Percentiles rank a stretch among this genome's conserved stretches.
Conservation (phyloP, 2,329 filamentous ascomycete species). For the Nemania sp. region DNA sequence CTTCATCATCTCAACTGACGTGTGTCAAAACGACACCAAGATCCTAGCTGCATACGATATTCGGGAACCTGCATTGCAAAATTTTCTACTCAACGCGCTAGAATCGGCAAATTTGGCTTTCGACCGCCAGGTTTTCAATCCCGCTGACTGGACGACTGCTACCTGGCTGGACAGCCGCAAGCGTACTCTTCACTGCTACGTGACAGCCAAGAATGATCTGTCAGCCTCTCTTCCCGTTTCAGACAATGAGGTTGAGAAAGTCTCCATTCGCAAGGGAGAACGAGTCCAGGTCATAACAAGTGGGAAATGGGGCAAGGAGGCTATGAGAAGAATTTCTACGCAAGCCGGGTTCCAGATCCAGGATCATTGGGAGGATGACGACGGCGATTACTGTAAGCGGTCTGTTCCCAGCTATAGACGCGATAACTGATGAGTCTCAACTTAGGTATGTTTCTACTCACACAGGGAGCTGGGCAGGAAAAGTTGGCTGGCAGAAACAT, state of each 20-base stretch:
- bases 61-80: background rate
- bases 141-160: constrained; percentile 3
- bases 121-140: background rate
- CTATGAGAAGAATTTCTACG: background rate
- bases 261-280: constrained; percentile 3
- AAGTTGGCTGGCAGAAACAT: too few species aligned
- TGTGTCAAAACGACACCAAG: constrained; percentile 8
- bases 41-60: background rate
- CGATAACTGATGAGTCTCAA: too few species aligned
- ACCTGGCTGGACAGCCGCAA: constrained; percentile 3
- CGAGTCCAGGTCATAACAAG: background rate
- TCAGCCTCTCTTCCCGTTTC: background rate
- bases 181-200: background rate
- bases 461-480: too few species aligned
- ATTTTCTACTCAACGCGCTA: constrained; percentile 4
- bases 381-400: constrained; percentile 12
- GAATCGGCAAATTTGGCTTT: constrained; percentile 2
- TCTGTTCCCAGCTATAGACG: background rate
- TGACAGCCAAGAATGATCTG: background rate
- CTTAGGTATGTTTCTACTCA: too few species aligned
- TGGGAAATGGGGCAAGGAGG: constrained; percentile 14
- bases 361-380: constrained; percentile 4
- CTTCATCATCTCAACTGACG: constrained; percentile 14
- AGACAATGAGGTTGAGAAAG: background rate
- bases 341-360: constrained; percentile 10